phyloP scores from a whole-genome alignment of 1,284 basidiomycete species.

The Sanghuangporus weigelae region DNA sequence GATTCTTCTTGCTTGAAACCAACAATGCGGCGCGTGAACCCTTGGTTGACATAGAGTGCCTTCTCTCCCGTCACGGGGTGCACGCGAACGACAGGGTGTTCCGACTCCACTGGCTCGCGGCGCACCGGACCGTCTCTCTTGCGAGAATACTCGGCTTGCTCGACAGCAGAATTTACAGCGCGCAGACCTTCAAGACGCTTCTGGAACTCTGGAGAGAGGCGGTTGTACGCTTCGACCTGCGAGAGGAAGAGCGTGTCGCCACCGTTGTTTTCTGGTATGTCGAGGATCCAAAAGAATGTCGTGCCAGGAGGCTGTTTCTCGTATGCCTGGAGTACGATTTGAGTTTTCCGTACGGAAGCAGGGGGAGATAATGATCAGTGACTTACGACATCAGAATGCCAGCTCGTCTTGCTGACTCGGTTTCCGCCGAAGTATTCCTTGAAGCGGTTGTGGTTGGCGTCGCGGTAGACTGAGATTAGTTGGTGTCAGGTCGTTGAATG shows the following conservation, averaged over 20 bases:
- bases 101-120: conserved; percentile 57
- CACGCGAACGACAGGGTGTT: conserved; percentile 48
- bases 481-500: background rate
- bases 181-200: conserved; percentile 57
- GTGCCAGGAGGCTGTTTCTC: conserved; percentile 58
- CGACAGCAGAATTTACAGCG: conserved; percentile 60
- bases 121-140: conserved; percentile 50
- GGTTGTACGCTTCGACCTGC: conserved; percentile 59
- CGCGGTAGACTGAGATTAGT: conserved; percentile 35
- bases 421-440: conserved; percentile 29
- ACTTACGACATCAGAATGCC: conserved; percentile 44
- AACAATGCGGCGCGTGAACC: conserved; percentile 60
- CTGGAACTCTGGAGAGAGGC: conserved; percentile 64
- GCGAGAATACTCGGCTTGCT: conserved; percentile 51
- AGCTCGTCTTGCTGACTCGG: conserved; percentile 29
- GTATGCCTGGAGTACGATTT: conserved; percentile 34
- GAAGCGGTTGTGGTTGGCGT: conserved; percentile 29
- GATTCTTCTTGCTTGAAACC: conserved; percentile 66
- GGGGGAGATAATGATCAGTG: background rate
- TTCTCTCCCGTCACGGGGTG: conserved; percentile 68
- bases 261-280: conserved; percentile 34
- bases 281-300: conserved; percentile 56
- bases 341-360: background rate
- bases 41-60: conserved; percentile 58
- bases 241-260: conserved; percentile 59